Conservation (phyloP, 23 red algal species). For the Chondrus crispus region DNA sequence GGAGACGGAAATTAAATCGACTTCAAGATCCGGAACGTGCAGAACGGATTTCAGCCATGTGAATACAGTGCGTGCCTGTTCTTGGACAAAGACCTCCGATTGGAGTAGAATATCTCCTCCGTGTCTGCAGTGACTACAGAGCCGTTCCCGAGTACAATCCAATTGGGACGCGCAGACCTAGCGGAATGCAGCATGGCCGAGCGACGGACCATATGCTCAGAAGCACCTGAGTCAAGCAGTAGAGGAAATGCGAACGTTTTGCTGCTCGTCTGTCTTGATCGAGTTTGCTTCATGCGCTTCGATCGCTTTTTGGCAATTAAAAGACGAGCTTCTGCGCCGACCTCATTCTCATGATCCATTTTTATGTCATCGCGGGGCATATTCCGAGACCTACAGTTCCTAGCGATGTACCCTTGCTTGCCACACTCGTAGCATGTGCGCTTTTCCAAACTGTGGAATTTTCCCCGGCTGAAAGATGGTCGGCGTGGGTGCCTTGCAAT, state of each 20-base stretch:
- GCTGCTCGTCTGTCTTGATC: too few species aligned
- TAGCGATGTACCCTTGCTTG: background rate
- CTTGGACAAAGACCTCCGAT: background rate
- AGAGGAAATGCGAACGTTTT: too few species aligned
- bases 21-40: background rate
- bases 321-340: too few species aligned
- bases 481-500: background rate
- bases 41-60: background rate
- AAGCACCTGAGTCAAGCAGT: background rate
- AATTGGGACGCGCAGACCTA: background rate
- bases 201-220: background rate
- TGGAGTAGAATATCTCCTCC: background rate
- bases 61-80: background rate
- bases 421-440: too few species aligned
- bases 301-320: too few species aligned
- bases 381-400: background rate
- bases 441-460: too few species aligned
- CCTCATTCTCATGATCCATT: too few species aligned
- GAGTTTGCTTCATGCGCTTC: too few species aligned
- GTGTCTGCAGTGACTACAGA: background rate
- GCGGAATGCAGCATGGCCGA: background rate
- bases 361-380: background rate
- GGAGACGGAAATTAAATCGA: background rate
- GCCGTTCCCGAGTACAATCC: background rate
- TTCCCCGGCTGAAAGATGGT: too few species aligned